Evolutionary conservation across 176 grass and related monocot species (phyloP).

Genomic region (Cenchrus purpureus): DNA sequence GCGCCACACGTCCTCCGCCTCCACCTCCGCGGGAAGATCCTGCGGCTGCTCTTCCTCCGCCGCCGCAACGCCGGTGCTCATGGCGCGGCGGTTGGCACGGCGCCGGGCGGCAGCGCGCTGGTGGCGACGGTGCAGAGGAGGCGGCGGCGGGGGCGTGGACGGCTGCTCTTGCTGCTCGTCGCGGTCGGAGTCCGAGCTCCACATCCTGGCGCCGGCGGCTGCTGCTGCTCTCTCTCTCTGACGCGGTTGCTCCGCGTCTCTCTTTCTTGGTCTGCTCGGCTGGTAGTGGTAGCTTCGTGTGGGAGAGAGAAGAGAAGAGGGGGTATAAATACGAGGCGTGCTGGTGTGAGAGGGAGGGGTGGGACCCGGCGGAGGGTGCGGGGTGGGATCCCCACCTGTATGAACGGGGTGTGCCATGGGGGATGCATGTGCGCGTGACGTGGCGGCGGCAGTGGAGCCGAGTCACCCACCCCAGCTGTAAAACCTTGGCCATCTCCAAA

Average conservation of each 20-base stretch:
- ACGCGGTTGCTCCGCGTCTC: slow-evolving; percentile 18
- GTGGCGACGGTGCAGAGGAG: background rate
- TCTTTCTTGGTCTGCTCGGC: background rate
- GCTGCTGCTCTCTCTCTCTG: background rate
- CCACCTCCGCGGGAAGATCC: background rate
- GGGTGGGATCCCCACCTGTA: background rate
- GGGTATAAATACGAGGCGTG: slow-evolving; percentile 33
- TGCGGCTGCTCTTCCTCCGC: background rate
- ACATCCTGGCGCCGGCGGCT: slow-evolving; percentile 17
- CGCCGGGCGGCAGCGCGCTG: slow-evolving; percentile 15
- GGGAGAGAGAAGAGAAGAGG: background rate
- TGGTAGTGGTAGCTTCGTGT: background rate
- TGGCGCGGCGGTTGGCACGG: background rate
- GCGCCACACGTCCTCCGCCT: slow-evolving; percentile 39
- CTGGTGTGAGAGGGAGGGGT: background rate
- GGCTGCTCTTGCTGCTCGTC: background rate
- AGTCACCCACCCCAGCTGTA: background rate
- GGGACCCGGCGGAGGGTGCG: background rate
- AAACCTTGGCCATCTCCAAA: background rate
- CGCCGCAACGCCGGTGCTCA: background rate
- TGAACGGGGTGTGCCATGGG: slow-evolving; percentile 1
- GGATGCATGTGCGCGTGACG: slow-evolving; percentile 14
- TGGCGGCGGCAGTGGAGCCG: background rate
- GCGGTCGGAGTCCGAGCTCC: slow-evolving; percentile 47
- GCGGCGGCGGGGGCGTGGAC: background rate